Percentiles rank a stretch among this genome's conserved stretches.
phyloP scores from a whole-genome alignment of 2,329 filamentous ascomycete genomes.

The Penicillium sp. region DNA sequence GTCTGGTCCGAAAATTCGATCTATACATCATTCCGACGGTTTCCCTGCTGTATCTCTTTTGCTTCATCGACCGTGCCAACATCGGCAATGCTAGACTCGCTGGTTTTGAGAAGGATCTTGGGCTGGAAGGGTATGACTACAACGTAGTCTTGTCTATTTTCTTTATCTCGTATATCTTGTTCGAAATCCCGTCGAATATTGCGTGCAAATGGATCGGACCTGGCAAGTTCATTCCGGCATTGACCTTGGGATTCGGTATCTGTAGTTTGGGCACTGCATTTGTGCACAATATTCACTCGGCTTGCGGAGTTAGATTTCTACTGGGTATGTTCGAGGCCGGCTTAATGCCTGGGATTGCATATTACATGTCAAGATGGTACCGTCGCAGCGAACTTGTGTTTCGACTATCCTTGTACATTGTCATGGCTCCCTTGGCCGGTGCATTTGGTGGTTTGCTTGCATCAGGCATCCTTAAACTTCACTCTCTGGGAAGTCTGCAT shows the following conservation, averaged over 20 bases:
- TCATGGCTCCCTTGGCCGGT: constrained; percentile 59
- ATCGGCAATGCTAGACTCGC: constrained; percentile 69
- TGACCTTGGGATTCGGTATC: constrained; percentile 61
- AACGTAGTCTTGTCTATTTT: constrained; percentile 66
- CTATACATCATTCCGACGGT: constrained; percentile 63
- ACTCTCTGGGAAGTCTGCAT: constrained; percentile 53
- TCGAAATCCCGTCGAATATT: constrained; percentile 21
- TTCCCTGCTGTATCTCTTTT: constrained; percentile 64
- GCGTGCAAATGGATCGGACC: constrained; percentile 52
- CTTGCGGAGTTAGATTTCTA: constrained; percentile 71
- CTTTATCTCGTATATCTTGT: constrained; percentile 70
- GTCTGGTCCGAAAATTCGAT: constrained; percentile 62
- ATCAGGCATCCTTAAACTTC: constrained; percentile 58
- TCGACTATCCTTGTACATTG: constrained; percentile 94
- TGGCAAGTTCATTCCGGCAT: constrained; percentile 65
- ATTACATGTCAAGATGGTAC: constrained; percentile 79
- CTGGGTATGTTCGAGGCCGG: constrained; percentile 72
- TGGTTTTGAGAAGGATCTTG: constrained; percentile 60
- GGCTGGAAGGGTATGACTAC: constrained; percentile 61
- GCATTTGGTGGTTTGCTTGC: constrained; percentile 62
- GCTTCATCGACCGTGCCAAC: constrained; percentile 71
- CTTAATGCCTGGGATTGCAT: constrained; percentile 63
- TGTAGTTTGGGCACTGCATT: constrained; percentile 64
- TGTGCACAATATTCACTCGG: constrained; percentile 51
- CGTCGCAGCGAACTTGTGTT: constrained; percentile 81